Evolutionary conservation across 441 rosid species (phyloP), one percentile per base, ranked within the genome.

Genomic region (Adansonia gregorii): DNA sequence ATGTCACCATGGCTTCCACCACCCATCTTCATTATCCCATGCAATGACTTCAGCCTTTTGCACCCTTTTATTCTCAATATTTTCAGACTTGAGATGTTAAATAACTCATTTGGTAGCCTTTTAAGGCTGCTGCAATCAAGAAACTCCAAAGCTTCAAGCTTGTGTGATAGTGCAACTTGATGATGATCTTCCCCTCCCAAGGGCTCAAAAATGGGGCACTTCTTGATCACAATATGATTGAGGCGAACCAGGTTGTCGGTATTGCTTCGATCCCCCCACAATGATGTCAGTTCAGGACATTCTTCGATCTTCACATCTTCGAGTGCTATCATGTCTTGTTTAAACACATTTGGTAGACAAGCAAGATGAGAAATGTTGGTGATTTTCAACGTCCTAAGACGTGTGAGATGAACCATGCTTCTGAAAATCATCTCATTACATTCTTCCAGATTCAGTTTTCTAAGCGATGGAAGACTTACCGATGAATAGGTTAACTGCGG

Each of bases 401-500:
- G 3, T 20, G 51, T 67, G 54, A 67, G 71, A 67, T 43, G 71
- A 43, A 10, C 31, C 52, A 67, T 43, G 35, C 71, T 10, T 67
- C 71, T 31, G 14, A 67, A 19, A 67, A 67, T 10, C 54, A 67
- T 10, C 71, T 67, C 71, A 0, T 43, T 43, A 45, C 71, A 67
- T 4, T 20, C 71, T 43, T 67, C 71, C 54, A 67, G 19, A 19
- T 67, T 45, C 71, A 67, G 52, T 19, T 17, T 67, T 43, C 51
- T 19, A 67, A 67, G 71, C 19, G 71, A 67, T 19, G 71, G 71
- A 43, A 67, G 52, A 43, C 54, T 67, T 11, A 67, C 71, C 3
- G 11, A 17, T 67, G 71, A 67, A 45, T 19, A 67, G 17, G 71
- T 67, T 19, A 67, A 67, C 71, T 67, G 71, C 15, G 52, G 71